Percentiles rank a stretch among this genome's conserved stretches.
Conservation (phyloP, 2,329 filamentous ascomycete genomes). For the Sclerotinia trifoliorum region DNA sequence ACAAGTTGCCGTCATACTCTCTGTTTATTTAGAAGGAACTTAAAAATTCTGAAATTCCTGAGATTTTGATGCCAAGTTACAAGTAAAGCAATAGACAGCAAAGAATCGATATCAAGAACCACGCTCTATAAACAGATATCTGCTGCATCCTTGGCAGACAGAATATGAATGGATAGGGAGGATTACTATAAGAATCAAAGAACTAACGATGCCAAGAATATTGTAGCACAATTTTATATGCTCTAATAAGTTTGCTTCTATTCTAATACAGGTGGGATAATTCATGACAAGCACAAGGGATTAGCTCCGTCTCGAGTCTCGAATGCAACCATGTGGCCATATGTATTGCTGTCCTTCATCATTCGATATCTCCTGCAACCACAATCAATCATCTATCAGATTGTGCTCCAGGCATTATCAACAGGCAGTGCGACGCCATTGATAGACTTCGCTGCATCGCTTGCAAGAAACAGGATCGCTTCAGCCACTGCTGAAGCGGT, state of each 20-base stretch:
- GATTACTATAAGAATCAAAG: neutral
- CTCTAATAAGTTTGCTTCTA: neutral
- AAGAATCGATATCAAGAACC: neutral
- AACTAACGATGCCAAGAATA: too few species aligned
- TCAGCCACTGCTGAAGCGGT: slow-evolving; percentile 41
- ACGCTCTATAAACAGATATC: neutral
- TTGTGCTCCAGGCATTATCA: slow-evolving; percentile 42
- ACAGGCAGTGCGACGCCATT: slow-evolving; percentile 43
- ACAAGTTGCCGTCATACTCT: neutral
- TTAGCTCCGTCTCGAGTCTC: neutral
- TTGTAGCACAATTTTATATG: neutral
- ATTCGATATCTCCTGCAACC: neutral
- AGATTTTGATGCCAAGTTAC: neutral
- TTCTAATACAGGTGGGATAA: neutral
- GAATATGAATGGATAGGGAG: neutral
- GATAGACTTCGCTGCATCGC: slow-evolving; percentile 40
- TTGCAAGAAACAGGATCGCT: slow-evolving; percentile 42
- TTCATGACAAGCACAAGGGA: neutral
- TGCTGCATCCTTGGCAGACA: slow-evolving; percentile 8
- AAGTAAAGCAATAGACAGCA: neutral
- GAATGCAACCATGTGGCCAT: neutral
- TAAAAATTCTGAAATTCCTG: neutral
- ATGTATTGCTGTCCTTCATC: neutral
- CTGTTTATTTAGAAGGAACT: neutral
- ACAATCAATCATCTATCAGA: slow-evolving; percentile 29